Base-by-base conservation (phyloP, 768 basidiomycete genomes). In the Lactarius hengduanensis region DNA sequence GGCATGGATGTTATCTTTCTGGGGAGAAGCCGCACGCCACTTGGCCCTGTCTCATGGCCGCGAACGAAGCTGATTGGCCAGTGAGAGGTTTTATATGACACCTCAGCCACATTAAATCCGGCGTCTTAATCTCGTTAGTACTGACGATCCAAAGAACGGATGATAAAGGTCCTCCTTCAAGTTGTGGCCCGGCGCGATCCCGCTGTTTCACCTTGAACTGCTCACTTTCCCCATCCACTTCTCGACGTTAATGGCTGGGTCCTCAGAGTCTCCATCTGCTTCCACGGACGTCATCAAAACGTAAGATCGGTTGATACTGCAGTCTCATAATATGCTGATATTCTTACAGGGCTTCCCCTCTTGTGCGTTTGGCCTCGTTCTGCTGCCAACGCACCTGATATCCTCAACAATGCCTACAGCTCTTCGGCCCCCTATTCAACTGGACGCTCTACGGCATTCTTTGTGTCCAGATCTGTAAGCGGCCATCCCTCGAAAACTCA, bases 371-470 rank as follows among this genome's bases (percentile, higher is more conserved):
- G n/a, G 5, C 47, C 4, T 26, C 22, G n/a, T 22, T 50, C 47
- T 13, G 22, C 11, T 50, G n/a, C 13, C 47, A 11, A 13, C 11
- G 22, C 10, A 50, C 11, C 22, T 53, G 50, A 53, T 53, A 26
- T 53, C 22, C 26, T 26, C 50, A 28, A 28, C 50, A 26, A 15
- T 53, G 0, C 13, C 34, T 13, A 18, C 30, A 60, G 59, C 45
- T 60, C 28, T 47, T 45, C 58, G 58, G 58, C 4, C 22, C 36
- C 16, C 0, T 59, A 26, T 43, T 59, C 22, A 59, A 43, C 30
- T 60, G 43, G 59, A 15, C 41, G 0, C 59, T 60, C 26, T 60
- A 60, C 18, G 43, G 59, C 10, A 20, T 60, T 45, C 59, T 60
- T 6, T 45, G 40, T 9, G 59, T 60, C 32, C 59, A 60, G n/a